phyloP scores from a whole-genome alignment of 2,329 filamentous ascomycete genomes.

The Corinectria fuckeliana region DNA sequence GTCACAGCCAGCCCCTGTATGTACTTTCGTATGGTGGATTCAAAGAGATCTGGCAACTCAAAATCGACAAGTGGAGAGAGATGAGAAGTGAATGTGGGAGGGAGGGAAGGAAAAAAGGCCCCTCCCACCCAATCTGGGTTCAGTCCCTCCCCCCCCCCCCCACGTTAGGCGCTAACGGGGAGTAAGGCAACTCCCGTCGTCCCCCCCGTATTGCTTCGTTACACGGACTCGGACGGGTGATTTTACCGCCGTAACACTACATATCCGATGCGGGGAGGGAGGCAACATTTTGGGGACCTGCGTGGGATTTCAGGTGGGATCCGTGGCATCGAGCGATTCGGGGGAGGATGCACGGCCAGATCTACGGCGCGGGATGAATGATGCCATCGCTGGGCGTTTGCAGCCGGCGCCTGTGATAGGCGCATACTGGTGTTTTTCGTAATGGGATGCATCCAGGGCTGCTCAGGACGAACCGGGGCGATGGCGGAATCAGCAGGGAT shows the following conservation, averaged over 20 bases:
- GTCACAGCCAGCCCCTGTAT: background rate
- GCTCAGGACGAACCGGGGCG: slow-evolving; percentile 22
- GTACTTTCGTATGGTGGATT: background rate
- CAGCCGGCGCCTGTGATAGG: slow-evolving; percentile 19
- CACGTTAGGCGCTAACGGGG: no score
- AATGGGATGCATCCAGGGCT: slow-evolving; percentile 16
- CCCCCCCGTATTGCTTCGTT: background rate
- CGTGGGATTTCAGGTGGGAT: background rate
- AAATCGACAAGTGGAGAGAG: background rate
- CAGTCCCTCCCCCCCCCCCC: background rate
- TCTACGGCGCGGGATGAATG: slow-evolving; percentile 24
- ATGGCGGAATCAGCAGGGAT: slow-evolving; percentile 24
- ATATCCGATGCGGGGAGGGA: background rate
- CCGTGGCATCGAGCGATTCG: background rate
- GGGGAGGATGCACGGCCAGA: slow-evolving; percentile 19
- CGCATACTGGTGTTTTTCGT: background rate
- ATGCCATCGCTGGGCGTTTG: slow-evolving; percentile 20
- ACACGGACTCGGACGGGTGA: background rate
- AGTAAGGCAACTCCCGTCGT: background rate
- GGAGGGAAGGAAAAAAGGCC: background rate
- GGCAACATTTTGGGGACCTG: background rate
- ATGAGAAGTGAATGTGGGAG: background rate
- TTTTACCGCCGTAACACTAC: background rate
- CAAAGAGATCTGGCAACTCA: background rate
- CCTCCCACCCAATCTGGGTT: background rate